Base-by-base conservation (phyloP, 2,329 filamentous ascomycete species). In the Fusarium camptoceras region DNA sequence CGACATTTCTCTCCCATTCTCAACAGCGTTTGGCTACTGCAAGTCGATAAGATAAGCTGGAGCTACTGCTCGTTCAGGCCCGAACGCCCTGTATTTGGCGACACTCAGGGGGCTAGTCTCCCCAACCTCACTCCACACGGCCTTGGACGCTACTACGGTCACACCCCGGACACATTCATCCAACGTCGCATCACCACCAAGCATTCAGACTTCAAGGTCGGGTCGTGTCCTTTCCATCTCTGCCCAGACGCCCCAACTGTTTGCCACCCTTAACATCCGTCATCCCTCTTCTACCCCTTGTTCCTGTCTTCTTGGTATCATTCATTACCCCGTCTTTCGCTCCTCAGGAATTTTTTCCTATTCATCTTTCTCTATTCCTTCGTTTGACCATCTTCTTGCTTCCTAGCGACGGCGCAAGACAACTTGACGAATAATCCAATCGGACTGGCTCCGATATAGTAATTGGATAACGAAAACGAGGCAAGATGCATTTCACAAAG, bases 401-500 rank as follows among this genome's bases (percentile, higher is more conserved):
- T 53, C 55, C 48, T 55, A 62, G 61, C 42, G 64, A 66, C 48
- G 43, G 62, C 48, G 64, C 57, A 55, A 58, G 57, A 62, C 60
- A 49, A 69, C 68, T 59, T 47, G 50, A 59, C 70, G 30, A 41
- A 50, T 31, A 51, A 39, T 42, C 37, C 42, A 34, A 66, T 44
- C 71, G 73, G 73, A 74, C 73, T 75, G 73, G 73, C 53, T 75
- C 73, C 71, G 73, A 62, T 54, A 44, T 56, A 60, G 53, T 47
- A 61, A 50, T 25, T 64, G 55, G 55, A 61, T 39, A 37, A 49
- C 61, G 54, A 49, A 47, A 62, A 60, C 46, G 27, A 64, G 62
- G 48, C 67, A 78, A 44, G 34, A 88, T 88, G 86, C 82, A 85
- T 74, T 83, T 89, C 76, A 86, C 84, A 82, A 97, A 97, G 86